Base-by-base conservation (phyloP, 352 stramenopile species). In the Salisapilia sapeloensis region DNA sequence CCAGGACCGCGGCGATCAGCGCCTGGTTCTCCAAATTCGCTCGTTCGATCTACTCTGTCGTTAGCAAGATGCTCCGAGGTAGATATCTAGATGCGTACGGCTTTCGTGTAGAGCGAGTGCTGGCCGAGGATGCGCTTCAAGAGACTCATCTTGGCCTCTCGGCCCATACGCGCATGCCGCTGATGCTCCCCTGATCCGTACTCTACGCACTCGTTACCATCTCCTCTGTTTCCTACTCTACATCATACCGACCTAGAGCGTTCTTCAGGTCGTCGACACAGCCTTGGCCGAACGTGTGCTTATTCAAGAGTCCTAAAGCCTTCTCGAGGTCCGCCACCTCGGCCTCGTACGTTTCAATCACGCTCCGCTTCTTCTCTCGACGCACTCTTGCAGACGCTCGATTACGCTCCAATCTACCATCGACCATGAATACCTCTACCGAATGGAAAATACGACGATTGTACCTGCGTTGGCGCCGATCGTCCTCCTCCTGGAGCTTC, bases 271-370 rank as follows among this genome's bases (percentile, higher is more conserved):
- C 64, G 24, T 83, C 32, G 1, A 56, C 50, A 19, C 84, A 57
- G 4, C 75, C 75, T 2, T 50, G 54, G 6, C 75, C 75, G 44
- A 87, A 91, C 19, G 54, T 57, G 43, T 91, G 72, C 21, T 55
- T 50, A 29, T 77, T 76, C 13, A 91, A 55, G 44, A 86, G 44
- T 41, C 80, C 83, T 9, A 91, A 42, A 28, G 61, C 79, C 37
- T 64, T 83, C 40, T 91, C 75, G 9, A 91, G 70, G 43, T 91
- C 83, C n/a, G 72, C 82, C 3, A 91, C 75, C 46, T 86, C 67
- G 16, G 27, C 58, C 37, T 91, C 75, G 42, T 86, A 91, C 14
- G 70, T 87, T 41, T 91, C 75, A 14, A 91, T 72, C 60, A 91
- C 81, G 6, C 58, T 62, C 33, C 86, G 87, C 52, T 91, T 91